These are phyloP conservation scores for Kingdonia uniflora DNA, from an alignment of 164 flowering plant species.

Conservation along the genomic window DNA sequence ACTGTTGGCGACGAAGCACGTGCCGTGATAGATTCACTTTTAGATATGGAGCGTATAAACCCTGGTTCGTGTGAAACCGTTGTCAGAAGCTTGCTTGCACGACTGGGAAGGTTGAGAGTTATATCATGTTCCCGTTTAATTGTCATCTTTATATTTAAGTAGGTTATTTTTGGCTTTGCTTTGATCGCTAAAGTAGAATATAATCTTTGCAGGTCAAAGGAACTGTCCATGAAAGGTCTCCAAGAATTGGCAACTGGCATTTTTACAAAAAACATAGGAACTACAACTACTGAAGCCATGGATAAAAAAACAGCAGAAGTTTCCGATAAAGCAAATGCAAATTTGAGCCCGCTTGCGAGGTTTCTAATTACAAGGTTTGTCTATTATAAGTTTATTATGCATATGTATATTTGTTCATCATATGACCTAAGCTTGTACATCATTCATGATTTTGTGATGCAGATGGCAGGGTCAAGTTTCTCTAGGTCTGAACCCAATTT, in stretches of 20 bases:
- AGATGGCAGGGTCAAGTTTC: constrained; percentile 88
- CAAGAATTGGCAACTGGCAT: constrained; percentile 55
- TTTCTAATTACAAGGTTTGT: constrained; percentile 82
- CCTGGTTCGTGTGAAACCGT: constrained; percentile 75
- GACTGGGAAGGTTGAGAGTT: constrained; percentile 56
- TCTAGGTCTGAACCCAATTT: constrained; percentile 48
- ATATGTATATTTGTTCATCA: not conserved
- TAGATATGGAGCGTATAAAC: constrained; percentile 55
- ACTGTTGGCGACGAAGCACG: constrained; percentile 52
- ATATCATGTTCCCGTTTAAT: not conserved
- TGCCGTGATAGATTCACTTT: constrained; percentile 45
- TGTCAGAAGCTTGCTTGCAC: constrained; percentile 61
- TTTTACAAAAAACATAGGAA: constrained; percentile 34
- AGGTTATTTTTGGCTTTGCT: not conserved
- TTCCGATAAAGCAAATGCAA: constrained; percentile 44
- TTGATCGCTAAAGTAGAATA: constrained; percentile 1
- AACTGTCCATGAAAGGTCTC: constrained; percentile 62
- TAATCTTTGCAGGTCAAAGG: constrained; percentile 55
- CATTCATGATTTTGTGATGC: constrained; percentile 17
- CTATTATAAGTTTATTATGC: constrained; percentile 1
- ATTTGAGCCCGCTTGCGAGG: constrained; percentile 76
- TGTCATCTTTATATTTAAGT: not conserved
- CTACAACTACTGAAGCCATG: constrained; percentile 30
- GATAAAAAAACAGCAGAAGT: constrained; percentile 38
- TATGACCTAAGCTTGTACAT: not conserved